Evolutionary conservation across 1,284 basidiomycete genomes (phyloP), one percentile per base, ranked within the genome.

Genomic region (Erythrobasidium hasegawianum): DNA sequence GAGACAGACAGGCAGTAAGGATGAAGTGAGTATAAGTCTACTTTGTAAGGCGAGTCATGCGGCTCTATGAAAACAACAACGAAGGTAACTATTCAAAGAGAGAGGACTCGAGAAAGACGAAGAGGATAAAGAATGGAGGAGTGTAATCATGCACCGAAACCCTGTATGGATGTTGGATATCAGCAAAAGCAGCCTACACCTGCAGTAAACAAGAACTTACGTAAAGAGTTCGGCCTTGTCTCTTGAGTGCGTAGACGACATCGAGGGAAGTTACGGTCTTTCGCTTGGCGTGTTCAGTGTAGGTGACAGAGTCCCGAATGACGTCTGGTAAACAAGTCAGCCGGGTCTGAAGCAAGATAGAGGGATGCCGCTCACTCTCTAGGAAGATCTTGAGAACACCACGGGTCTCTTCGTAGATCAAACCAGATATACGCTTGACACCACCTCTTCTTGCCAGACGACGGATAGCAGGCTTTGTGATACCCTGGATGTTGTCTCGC

Each of bases 371-470:
- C 66, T 74, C 80, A 74, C 81, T 82, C 79, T 85, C 81, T 59
- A 86, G 81, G 81, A 86, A 87, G 76, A 87, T 85, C 80, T 87
- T 88, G 75, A 90, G 82, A 57, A 89, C 86, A 80, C 87, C 85
- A 71, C 91, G 88, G 68, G 89, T 92, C 85, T 93, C 90, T 79
- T 93, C 89, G 80, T 92, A 93, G 80, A 93, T 90, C 72, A 90
- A 83, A 77, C 88, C 88, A 62, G 89, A 90, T 78, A 90, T 90
- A 87, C 89, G 89, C 83, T 93, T 92, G 76, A 92, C 90, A 87
- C 90, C 90, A 77, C 91, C 91, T 83, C 90, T 88, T 79, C 91
- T 89, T 52, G 91, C 91, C 71, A 95, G 87, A 82, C 90, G 89
- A 75, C 91, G 89, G 78, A 94, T 92, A 73, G 90, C 90, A 73